Base-by-base conservation (phyloP, 176 grass and related monocot species). In the Musa schizocarpa region DNA sequence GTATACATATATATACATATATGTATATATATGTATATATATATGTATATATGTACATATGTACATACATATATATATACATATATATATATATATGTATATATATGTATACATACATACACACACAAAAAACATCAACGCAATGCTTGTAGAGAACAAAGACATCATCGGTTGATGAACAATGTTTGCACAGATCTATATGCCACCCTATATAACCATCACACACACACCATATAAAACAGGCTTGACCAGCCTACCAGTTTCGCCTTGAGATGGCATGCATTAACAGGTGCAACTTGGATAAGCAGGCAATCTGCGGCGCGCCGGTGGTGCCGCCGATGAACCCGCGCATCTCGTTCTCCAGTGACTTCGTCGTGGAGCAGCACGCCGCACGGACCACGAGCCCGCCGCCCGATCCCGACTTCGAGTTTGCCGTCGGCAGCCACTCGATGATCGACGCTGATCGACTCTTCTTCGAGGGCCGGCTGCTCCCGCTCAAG, bases 391-490 rank as follows among this genome's bases (percentile, higher is more conserved):
- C 79, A 63, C 76, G 70, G 17, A 78, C 69, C 69, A 81, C 76
- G 9, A 84, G 83, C 58, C 75, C 81, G 11, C 83, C 90, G 63
- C 82, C 81, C 53, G 95, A 98, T 65, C 74, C 84, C 19, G 78
- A 99, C 88, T 99, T 99, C 81, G 95, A 94, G 82, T 99, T 99
- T 82, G 89, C 90, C 14, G 86, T 91, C 56, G 84, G 86, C 20
- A 83, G 88, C 84, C 88, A 86, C 76, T 86, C 85, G 64, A 99
- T 94, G 90, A 99, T 92, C 78, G 95, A 86, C 13, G 95, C 90
- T 29, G 95, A 99, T 81, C 88, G 94, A 86, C 91, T 99, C 79
- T 99, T 99, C 86, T 99, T 86, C 78, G 94, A 99, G 84, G 95
- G 90, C 56, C 75, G 88, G 71, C 87, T 99, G 74, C 80, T 99